Percentiles rank a stretch among this genome's conserved stretches.
Evolutionary conservation across 148 eudicot species (phyloP).

Genomic region (Fagopyrum esculentum): DNA sequence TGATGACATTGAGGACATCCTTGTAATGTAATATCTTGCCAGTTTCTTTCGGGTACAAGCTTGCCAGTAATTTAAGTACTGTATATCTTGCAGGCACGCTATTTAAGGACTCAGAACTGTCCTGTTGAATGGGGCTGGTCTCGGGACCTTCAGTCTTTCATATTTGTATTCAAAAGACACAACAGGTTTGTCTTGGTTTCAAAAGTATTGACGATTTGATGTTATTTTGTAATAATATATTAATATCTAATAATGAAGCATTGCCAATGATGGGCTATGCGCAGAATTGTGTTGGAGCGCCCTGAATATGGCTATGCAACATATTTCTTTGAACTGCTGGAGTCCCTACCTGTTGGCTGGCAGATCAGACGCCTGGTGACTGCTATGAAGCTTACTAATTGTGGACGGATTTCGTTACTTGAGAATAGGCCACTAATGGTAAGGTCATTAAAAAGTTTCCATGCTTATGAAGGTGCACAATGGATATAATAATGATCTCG

Average conservation of each 20-base stretch:
- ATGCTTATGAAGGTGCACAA: background rate
- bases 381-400: conserved; percentile 79
- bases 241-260: background rate
- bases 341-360: conserved; percentile 59
- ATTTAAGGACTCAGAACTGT: conserved; percentile 68
- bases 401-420: conserved; percentile 64
- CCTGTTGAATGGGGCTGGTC: conserved; percentile 99
- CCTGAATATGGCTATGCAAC: conserved; percentile 98
- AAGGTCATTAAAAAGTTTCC: conserved; percentile 4
- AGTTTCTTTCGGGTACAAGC: background rate
- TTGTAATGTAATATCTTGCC: background rate
- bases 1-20: background rate
- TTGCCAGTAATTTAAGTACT: background rate
- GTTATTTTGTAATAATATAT: background rate
- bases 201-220: background rate
- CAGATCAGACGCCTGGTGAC: conserved; percentile 88
- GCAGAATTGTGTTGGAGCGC: conserved; percentile 97
- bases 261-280: conserved; percentile 14
- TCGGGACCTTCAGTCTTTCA: conserved; percentile 92
- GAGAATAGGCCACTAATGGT: conserved; percentile 83
- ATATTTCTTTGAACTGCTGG: conserved; percentile 86
- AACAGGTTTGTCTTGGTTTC: conserved; percentile 51
- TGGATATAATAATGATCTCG: background rate
- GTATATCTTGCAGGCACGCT: conserved; percentile 49
- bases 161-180: conserved; percentile 85